These are phyloP conservation scores for Danielia oregonensis DNA, from an alignment of 805 yeast species.

Conservation along the genomic window DNA sequence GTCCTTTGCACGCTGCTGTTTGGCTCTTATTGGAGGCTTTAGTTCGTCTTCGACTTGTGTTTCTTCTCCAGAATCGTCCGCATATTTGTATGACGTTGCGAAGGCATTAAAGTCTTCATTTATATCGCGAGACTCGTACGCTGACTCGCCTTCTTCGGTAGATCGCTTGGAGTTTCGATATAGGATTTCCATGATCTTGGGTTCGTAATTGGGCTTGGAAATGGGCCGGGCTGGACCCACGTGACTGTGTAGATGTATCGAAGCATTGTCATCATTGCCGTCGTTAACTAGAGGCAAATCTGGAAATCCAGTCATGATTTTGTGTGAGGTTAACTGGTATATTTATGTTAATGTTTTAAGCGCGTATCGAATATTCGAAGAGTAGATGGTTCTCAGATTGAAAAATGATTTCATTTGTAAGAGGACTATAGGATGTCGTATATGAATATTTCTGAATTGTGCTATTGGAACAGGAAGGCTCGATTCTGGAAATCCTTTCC, in stretches of 20 bases:
- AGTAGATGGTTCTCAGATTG: not conserved
- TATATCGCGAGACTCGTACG: constrained; percentile 7
- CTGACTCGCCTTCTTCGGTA: constrained; percentile 6
- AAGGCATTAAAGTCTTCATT: constrained; percentile 17
- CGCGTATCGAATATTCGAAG: not conserved
- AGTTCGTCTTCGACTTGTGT: constrained; percentile 9
- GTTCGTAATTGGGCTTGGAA: constrained; percentile 11
- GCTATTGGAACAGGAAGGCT: no score
- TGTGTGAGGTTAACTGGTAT: not conserved
- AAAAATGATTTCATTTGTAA: not conserved
- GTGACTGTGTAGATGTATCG: constrained; percentile 34
- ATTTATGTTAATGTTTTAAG: not conserved
- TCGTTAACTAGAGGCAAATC: constrained; percentile 34
- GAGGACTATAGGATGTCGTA: no score
- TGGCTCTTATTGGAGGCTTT: not conserved
- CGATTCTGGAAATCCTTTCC: no score
- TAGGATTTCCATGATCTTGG: constrained; percentile 10
- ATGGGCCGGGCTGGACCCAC: constrained; percentile 39
- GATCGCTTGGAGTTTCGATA: constrained; percentile 1
- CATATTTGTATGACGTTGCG: constrained; percentile 3
- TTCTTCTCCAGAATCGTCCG: constrained; percentile 6
- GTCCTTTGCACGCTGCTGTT: not conserved
- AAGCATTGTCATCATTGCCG: constrained; percentile 40
- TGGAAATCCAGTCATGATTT: constrained; percentile 28
- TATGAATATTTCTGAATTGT: no score